A percentile compares a stretch with the other conserved stretches of the same genome.
Evolutionary conservation across 805 yeast species (phyloP).

Genomic region (Blastobotrys chiropterorum): DNA sequence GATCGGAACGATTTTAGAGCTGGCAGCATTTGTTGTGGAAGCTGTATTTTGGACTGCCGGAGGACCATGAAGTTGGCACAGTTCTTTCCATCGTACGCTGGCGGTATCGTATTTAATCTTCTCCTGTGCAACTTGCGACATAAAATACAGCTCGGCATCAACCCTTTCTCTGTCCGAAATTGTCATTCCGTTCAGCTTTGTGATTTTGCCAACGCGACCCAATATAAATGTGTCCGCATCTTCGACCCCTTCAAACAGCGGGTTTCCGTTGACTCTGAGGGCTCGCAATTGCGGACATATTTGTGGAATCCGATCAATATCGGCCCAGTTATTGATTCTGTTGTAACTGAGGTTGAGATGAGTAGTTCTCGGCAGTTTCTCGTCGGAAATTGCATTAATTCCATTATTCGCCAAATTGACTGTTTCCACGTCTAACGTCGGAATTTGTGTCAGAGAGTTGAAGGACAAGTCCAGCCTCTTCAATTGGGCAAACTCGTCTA

Average conservation of each 20-base stretch:
- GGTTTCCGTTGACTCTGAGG: slow-evolving; percentile 49
- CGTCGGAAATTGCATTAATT: slow-evolving; percentile 19
- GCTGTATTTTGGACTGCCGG: slow-evolving; percentile 11
- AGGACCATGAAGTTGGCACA: slow-evolving; percentile 34
- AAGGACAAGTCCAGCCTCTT: slow-evolving; percentile 36
- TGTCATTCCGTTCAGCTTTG: slow-evolving; percentile 51
- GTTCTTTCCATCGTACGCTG: slow-evolving; percentile 37
- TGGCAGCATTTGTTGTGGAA: slow-evolving; percentile 34
- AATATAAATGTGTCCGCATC: slow-evolving; percentile 33
- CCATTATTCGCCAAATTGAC: slow-evolving; percentile 37
- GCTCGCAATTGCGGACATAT: slow-evolving; percentile 39
- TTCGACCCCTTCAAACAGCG: slow-evolving; percentile 31
- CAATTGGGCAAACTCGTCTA: slow-evolving; percentile 17
- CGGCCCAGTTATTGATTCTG: slow-evolving; percentile 40
- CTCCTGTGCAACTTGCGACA: slow-evolving; percentile 41
- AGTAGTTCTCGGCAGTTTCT: neutral
- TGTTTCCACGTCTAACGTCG: slow-evolving; percentile 13
- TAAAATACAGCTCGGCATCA: slow-evolving; percentile 65
- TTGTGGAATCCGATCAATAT: slow-evolving; percentile 39
- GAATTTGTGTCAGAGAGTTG: slow-evolving; percentile 32
- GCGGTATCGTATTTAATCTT: slow-evolving; percentile 17
- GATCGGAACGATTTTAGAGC: slow-evolving; percentile 20
- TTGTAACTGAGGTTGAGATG: slow-evolving; percentile 50
- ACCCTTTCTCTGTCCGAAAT: slow-evolving; percentile 43
- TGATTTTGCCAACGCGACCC: slow-evolving; percentile 39